These are phyloP conservation scores for Gaertneriomyces semiglobifer DNA, from an alignment of 192 early-diverging fungal genomes.

Conservation along the genomic window DNA sequence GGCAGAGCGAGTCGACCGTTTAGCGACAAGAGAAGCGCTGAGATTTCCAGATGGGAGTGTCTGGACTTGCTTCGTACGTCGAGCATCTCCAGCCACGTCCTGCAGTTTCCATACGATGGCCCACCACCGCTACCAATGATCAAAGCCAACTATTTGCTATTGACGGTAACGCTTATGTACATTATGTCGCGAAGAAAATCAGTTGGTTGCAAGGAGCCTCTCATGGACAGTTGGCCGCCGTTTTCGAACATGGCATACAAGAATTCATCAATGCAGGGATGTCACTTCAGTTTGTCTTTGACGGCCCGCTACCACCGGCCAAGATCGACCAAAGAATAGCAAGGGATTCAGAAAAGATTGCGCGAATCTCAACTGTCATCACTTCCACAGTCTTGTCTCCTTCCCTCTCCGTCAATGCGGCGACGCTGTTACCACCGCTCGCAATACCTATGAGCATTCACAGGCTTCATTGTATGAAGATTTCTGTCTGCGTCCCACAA, in stretches of 20 bases:
- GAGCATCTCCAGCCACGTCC: background rate
- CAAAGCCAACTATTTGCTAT: slow-evolving; percentile 10
- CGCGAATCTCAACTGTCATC: slow-evolving; percentile 14
- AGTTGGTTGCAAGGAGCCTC: slow-evolving; percentile 21
- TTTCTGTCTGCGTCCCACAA: slow-evolving; percentile 7
- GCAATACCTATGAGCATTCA: slow-evolving; percentile 21
- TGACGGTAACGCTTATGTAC: slow-evolving; percentile 27
- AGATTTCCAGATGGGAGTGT: slow-evolving; percentile 18
- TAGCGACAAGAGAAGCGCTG: too few relatives aligned
- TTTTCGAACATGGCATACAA: background rate
- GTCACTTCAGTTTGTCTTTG: slow-evolving; percentile 20
- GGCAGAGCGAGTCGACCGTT: too few relatives aligned
- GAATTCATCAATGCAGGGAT: slow-evolving; percentile 6
- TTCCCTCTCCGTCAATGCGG: background rate
- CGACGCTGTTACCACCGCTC: slow-evolving; percentile 20
- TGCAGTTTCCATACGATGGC: slow-evolving; percentile 4
- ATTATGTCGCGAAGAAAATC: slow-evolving; percentile 10
- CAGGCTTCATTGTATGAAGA: background rate
- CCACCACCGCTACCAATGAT: background rate
- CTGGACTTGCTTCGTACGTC: slow-evolving; percentile 25
- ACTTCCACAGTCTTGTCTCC: background rate
- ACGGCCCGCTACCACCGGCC: slow-evolving; percentile 22
- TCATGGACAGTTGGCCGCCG: background rate
- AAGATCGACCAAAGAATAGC: slow-evolving; percentile 24
- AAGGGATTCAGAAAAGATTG: slow-evolving; percentile 12